Conservation (phyloP, 352 stramenopile species). For the Phytopythium sindhum region DNA sequence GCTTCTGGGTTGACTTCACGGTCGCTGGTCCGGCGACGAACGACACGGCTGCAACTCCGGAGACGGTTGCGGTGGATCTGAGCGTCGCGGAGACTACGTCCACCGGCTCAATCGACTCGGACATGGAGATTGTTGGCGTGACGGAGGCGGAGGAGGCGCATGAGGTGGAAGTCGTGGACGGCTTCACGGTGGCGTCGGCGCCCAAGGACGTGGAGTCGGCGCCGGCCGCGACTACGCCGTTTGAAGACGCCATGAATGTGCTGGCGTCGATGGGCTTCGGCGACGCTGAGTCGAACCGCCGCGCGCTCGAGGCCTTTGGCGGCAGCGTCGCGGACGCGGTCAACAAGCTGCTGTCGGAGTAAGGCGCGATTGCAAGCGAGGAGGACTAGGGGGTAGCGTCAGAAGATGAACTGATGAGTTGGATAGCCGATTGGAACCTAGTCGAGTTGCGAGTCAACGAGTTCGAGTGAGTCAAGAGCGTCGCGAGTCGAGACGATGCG, state of each 20-base stretch:
- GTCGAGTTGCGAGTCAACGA: not conserved
- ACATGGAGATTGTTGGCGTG: constrained; percentile 34
- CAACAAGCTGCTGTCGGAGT: constrained; percentile 48
- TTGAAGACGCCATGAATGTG: constrained; percentile 34
- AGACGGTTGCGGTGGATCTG: not conserved
- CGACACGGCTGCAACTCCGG: not conserved
- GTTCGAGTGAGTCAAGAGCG: not conserved
- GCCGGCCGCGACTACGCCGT: constrained; percentile 11
- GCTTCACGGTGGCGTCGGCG: not conserved
- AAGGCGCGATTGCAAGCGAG: constrained; percentile 7
- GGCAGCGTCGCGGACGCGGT: constrained; percentile 51
- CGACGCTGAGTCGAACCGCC: constrained; percentile 42
- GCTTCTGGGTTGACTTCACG: constrained; percentile 83
- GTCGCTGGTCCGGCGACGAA: constrained; percentile 18
- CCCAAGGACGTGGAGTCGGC: constrained; percentile 8
- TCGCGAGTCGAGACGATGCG: not conserved
- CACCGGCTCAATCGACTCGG: constrained; percentile 15
- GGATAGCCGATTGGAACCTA: not conserved
- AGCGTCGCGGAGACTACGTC: constrained; percentile 14
- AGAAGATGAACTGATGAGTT: constrained; percentile 8
- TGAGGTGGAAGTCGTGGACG: constrained; percentile 19
- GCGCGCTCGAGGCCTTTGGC: constrained; percentile 33
- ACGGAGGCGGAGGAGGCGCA: constrained; percentile 17
- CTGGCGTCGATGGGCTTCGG: constrained; percentile 64
- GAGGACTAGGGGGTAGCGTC: not conserved